phyloP scores from a whole-genome alignment of 192 early-diverging fungal species.

The Gamsiella multidivaricata region DNA sequence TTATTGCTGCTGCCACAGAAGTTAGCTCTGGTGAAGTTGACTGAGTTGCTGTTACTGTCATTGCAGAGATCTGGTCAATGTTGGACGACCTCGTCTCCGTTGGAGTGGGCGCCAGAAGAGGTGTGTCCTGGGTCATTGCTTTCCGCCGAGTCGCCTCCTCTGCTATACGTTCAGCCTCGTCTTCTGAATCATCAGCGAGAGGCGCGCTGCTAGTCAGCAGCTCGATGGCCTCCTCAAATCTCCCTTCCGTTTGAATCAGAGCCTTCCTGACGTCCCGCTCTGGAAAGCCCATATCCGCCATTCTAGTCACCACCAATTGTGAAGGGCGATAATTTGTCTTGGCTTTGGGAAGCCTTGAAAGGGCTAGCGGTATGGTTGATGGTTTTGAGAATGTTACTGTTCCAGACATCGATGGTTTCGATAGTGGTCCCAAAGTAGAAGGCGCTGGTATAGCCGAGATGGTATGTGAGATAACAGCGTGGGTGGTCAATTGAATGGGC shows the following conservation, averaged over 20 bases:
- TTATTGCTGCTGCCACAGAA: neutral
- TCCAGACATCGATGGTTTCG: too few relatives aligned
- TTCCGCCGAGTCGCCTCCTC: slow-evolving; percentile 9
- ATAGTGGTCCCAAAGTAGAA: too few relatives aligned
- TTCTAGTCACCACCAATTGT: slow-evolving; percentile 26
- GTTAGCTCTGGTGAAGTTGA: neutral
- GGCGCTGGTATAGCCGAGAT: too few relatives aligned
- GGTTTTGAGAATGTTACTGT: neutral
- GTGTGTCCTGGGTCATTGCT: neutral
- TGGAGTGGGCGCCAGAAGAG: neutral
- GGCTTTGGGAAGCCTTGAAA: slow-evolving; percentile 5
- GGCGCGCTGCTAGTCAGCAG: slow-evolving; percentile 32
- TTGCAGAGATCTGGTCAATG: neutral
- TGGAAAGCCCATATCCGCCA: slow-evolving; percentile 50
- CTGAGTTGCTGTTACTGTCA: neutral
- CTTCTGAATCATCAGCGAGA: slow-evolving; percentile 47
- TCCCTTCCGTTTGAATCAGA: slow-evolving; percentile 46
- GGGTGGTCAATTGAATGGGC: neutral
- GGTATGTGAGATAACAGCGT: too few relatives aligned
- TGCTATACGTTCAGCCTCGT: slow-evolving; percentile 24
- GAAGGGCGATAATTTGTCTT: slow-evolving; percentile 46
- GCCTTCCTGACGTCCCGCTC: slow-evolving; percentile 31
- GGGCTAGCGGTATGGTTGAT: neutral
- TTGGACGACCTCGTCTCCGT: neutral
- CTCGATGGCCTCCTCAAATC: slow-evolving; percentile 43